Conservation (phyloP, 2,329 filamentous ascomycete species). For the Parasarocladium wereldwijsianum region DNA sequence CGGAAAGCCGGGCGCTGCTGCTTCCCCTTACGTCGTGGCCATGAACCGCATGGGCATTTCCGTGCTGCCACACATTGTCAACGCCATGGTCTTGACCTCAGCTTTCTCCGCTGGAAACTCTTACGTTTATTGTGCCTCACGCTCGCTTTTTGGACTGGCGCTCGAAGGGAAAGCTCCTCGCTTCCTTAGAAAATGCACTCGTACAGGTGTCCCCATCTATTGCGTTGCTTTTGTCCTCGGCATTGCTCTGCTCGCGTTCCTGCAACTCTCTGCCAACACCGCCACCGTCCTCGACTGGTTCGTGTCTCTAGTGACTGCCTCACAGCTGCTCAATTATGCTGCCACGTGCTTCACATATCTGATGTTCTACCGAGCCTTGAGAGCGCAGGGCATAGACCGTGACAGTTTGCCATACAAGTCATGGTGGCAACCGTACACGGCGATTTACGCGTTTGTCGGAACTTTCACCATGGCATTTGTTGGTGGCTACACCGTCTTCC, state of each 20-base stretch:
- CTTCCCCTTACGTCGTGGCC: constrained; percentile 51
- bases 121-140: constrained; percentile 48
- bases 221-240: constrained; percentile 51
- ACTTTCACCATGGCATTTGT: constrained; percentile 61
- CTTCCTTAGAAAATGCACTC: constrained; percentile 45
- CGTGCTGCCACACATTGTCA: constrained; percentile 55
- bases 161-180: constrained; percentile 52
- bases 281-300: constrained; percentile 61
- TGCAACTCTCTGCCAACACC: constrained; percentile 52
- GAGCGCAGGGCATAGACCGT: constrained; percentile 53
- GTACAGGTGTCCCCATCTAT: constrained; percentile 56
- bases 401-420: constrained; percentile 56
- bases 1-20: constrained; percentile 50
- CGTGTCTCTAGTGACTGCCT: constrained; percentile 53
- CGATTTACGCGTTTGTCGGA: constrained; percentile 48
- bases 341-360: constrained; percentile 59
- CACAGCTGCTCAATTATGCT: constrained; percentile 59
- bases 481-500: constrained; percentile 62
- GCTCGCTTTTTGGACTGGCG: constrained; percentile 53
- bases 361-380: constrained; percentile 54
- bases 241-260: constrained; percentile 57
- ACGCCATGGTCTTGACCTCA: constrained; percentile 55
- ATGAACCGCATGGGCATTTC: constrained; percentile 52
- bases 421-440: constrained; percentile 54
- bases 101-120: constrained; percentile 56